Percentiles rank a stretch among this genome's conserved stretches.
These are phyloP conservation scores for Cymbidium sinense DNA, from an alignment of 106 monocot genomes.

Conservation along the genomic window DNA sequence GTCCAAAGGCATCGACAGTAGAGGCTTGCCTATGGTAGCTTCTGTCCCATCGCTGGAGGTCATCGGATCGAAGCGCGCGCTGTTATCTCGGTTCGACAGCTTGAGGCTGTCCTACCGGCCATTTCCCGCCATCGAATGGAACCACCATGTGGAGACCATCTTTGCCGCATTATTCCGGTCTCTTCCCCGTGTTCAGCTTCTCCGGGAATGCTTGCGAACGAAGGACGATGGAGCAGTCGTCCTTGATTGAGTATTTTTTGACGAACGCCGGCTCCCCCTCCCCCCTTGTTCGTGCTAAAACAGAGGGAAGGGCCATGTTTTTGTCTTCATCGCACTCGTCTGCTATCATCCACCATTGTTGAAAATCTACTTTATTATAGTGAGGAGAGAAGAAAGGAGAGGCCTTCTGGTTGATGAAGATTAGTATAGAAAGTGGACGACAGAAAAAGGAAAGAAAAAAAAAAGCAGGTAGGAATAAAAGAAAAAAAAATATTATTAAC, in stretches of 20 bases:
- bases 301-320: no score
- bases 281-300: slow-evolving; percentile 71
- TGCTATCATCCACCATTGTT: no score
- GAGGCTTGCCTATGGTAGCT: neutral
- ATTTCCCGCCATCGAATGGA: slow-evolving; percentile 68
- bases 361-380: no score
- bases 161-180: slow-evolving; percentile 83
- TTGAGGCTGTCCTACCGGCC: slow-evolving; percentile 51
- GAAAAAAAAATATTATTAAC: no score
- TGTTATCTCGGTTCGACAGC: slow-evolving; percentile 49
- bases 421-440: no score
- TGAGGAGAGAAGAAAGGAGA: no score
- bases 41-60: slow-evolving; percentile 40
- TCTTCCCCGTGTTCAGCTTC: slow-evolving; percentile 54
- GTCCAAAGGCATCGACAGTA: neutral
- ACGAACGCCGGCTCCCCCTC: slow-evolving; percentile 38
- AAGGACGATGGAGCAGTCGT: slow-evolving; percentile 66
- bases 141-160: slow-evolving; percentile 85
- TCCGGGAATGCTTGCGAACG: slow-evolving; percentile 70
- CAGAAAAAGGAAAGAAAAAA: no score
- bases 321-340: no score
- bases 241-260: slow-evolving; percentile 80
- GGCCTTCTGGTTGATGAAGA: no score
- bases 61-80: slow-evolving; percentile 35
- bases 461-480: no score